These are phyloP conservation scores for Casuarina cunninghamiana DNA, from an alignment of 306 rosid species.

Conservation along the genomic window DNA sequence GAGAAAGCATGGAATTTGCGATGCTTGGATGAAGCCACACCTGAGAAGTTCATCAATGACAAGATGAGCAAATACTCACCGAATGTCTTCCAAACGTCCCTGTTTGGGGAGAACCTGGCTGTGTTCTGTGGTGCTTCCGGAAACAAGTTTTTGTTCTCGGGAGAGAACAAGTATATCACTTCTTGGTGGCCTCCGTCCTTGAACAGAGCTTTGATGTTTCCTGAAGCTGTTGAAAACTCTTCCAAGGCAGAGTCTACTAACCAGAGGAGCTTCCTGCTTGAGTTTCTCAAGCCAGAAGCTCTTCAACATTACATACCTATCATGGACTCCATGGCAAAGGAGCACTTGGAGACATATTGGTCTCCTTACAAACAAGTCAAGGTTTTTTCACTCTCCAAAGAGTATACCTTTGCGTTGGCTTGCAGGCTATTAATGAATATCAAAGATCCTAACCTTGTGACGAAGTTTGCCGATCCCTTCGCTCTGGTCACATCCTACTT, in stretches of 20 bases:
- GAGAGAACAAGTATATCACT: background rate
- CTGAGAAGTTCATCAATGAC: background rate
- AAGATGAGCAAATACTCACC: background rate
- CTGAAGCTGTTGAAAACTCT: background rate
- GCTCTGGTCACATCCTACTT: conserved; percentile 2
- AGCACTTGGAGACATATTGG: conserved; percentile 1
- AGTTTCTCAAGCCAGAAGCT: conserved; percentile 6
- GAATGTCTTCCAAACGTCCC: background rate
- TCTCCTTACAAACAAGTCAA: background rate
- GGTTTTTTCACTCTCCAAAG: background rate
- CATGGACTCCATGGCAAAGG: background rate
- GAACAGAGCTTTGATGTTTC: background rate
- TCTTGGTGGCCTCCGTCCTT: background rate
- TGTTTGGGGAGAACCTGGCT: background rate
- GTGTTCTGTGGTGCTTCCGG: background rate
- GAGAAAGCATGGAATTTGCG: background rate
- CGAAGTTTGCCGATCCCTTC: background rate
- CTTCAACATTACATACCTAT: background rate
- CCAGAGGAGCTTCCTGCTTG: background rate
- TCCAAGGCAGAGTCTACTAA: background rate
- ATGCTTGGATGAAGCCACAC: background rate
- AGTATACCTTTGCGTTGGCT: conserved; percentile 2
- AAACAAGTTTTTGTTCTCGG: background rate
- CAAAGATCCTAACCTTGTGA: background rate
- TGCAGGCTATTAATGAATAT: background rate